These are phyloP conservation scores for Phaffomyces opuntiae DNA, from an alignment of 805 yeast species.

Conservation along the genomic window DNA sequence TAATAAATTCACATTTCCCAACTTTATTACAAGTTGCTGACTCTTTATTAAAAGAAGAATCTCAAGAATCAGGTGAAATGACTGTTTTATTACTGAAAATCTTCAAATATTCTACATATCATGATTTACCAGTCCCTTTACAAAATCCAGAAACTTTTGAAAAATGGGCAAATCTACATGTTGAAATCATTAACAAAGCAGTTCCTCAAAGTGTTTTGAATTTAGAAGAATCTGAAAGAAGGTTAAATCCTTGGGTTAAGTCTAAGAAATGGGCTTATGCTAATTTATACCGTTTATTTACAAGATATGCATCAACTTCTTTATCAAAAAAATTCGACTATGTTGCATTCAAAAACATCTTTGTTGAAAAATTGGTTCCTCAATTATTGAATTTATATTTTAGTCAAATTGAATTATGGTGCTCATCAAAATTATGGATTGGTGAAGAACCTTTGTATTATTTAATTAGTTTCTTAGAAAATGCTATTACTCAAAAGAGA, in stretches of 20 bases:
- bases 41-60: constrained; percentile 35
- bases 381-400: constrained; percentile 61
- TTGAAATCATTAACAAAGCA: constrained; percentile 51
- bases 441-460: constrained; percentile 58
- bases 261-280: constrained; percentile 87
- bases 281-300: constrained; percentile 63
- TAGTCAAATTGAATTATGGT: constrained; percentile 68
- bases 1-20: constrained; percentile 57
- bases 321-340: constrained; percentile 44
- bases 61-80: constrained; percentile 57
- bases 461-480: constrained; percentile 56
- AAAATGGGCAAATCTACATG: constrained; percentile 75
- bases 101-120: constrained; percentile 69
- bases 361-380: constrained; percentile 58
- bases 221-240: constrained; percentile 46
- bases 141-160: constrained; percentile 45
- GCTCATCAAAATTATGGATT: constrained; percentile 59
- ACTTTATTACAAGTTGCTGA: constrained; percentile 60
- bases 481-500: constrained; percentile 47
- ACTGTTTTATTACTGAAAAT: constrained; percentile 65
- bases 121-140: constrained; percentile 61
- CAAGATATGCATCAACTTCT: constrained; percentile 56
- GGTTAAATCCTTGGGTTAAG: constrained; percentile 57
- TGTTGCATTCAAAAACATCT: constrained; percentile 51
- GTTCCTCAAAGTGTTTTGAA: constrained; percentile 48